These are phyloP conservation scores for Thraustochytrium sp. DNA, from an alignment of 352 stramenopile species.

Conservation along the genomic window DNA sequence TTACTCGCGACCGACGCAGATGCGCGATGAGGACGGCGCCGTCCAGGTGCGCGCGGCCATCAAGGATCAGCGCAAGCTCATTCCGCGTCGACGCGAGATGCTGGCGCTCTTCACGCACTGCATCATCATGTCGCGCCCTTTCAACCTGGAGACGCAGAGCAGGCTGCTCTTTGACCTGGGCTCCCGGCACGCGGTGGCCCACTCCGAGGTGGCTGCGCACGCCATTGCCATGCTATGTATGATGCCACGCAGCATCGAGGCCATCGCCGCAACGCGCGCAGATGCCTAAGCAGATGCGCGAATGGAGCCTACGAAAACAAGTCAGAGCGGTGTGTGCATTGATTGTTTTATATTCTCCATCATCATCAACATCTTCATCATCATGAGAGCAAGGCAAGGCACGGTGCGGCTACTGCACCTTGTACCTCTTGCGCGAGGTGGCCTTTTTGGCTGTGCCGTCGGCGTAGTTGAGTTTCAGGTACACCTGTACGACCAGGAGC, in stretches of 20 bases:
- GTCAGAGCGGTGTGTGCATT: too few species aligned
- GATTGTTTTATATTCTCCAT: too few species aligned
- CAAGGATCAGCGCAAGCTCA: slow-evolving; percentile 1
- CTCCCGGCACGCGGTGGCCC: neutral
- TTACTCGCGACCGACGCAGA: neutral
- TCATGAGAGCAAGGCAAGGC: too few species aligned
- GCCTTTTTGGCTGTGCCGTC: neutral
- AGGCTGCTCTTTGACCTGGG: slow-evolving; percentile 7
- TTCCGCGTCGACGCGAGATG: slow-evolving; percentile 13
- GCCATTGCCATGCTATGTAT: slow-evolving; percentile 8
- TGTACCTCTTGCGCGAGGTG: neutral
- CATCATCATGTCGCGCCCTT: slow-evolving; percentile 4
- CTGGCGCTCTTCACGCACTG: slow-evolving; percentile 15
- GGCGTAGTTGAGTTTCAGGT: slow-evolving; percentile 39
- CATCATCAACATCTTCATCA: too few species aligned
- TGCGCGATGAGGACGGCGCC: neutral
- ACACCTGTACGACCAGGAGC: neutral
- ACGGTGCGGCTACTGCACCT: neutral
- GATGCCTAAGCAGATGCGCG: neutral
- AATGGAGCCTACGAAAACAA: neutral
- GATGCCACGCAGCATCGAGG: neutral
- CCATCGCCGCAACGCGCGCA: neutral
- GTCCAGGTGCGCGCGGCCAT: neutral
- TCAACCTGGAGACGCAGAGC: slow-evolving; percentile 31
- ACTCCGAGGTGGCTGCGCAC: slow-evolving; percentile 24